A percentile compares a stretch with the other conserved stretches of the same genome.
Conservation (phyloP, 352 stramenopile species). For the Phytophthora parvispora region DNA sequence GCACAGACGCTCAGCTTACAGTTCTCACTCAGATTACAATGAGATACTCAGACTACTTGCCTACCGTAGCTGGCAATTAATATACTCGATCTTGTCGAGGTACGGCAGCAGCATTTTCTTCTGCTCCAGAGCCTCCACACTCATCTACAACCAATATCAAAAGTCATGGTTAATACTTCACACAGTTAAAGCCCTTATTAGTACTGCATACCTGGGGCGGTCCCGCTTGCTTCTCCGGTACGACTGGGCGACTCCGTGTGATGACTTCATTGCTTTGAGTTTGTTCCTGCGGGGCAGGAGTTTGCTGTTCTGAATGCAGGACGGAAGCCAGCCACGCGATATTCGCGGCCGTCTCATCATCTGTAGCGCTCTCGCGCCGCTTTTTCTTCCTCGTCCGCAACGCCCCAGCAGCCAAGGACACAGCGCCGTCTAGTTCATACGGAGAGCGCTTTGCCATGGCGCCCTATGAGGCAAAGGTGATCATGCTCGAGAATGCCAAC, state of each 20-base stretch:
- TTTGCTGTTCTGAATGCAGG: slow-evolving; percentile 12
- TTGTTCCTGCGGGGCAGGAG: slow-evolving; percentile 5
- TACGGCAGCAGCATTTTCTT: slow-evolving; percentile 90
- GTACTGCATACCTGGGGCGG: slow-evolving; percentile 8
- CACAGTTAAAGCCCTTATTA: background rate
- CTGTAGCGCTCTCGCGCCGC: slow-evolving; percentile 9
- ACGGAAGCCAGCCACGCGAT: slow-evolving; percentile 33
- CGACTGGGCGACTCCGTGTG: background rate
- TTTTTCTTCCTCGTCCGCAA: slow-evolving; percentile 35
- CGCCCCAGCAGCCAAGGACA: slow-evolving; percentile 2
- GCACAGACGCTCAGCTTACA: background rate
- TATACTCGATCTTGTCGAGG: slow-evolving; percentile 91
- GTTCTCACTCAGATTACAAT: background rate
- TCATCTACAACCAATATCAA: slow-evolving; percentile 47
- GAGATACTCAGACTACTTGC: slow-evolving; percentile 5
- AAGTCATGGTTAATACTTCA: background rate
- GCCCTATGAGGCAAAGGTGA: background rate
- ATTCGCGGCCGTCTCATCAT: slow-evolving; percentile 20
- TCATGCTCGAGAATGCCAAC: slow-evolving; percentile 2
- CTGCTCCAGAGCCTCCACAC: slow-evolving; percentile 64
- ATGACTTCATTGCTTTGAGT: slow-evolving; percentile 12
- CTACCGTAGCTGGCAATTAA: slow-evolving; percentile 81
- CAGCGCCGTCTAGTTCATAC: slow-evolving; percentile 35
- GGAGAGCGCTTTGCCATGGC: slow-evolving; percentile 52
- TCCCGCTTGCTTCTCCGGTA: slow-evolving; percentile 18